A percentile compares a stretch with the other conserved stretches of the same genome.
Evolutionary conservation across 2,329 filamentous ascomycete species (phyloP).

Genomic region (Fusarium incarnatum): DNA sequence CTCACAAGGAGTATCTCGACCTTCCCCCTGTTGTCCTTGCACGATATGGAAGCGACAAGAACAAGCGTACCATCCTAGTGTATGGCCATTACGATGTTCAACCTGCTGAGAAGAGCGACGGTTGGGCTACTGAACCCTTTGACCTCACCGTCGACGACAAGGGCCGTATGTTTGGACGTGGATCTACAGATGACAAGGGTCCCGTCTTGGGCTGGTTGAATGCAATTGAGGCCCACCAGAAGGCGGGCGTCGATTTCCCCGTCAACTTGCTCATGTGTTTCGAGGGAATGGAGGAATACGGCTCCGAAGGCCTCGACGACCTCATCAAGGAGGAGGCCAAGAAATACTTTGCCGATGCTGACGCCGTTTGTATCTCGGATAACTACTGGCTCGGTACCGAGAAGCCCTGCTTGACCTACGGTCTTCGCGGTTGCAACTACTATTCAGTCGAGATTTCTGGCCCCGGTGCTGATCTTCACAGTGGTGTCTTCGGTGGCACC

Average conservation of each 20-base stretch:
- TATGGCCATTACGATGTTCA: constrained; percentile 99
- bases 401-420: constrained; percentile 98
- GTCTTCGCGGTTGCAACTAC: constrained; percentile 97
- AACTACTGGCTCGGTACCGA: constrained; percentile 99
- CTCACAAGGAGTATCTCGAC: constrained; percentile 87
- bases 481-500: constrained; percentile 95
- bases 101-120: constrained; percentile 90
- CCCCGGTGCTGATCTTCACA: constrained; percentile 93
- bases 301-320: constrained; percentile 94
- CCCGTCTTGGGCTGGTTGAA: constrained; percentile 98
- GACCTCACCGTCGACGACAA: constrained; percentile 87
- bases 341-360: constrained; percentile 93
- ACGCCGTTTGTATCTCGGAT: constrained; percentile 97
- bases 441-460: constrained; percentile 92
- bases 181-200: constrained; percentile 97
- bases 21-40: constrained; percentile 93
- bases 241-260: constrained; percentile 92
- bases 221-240: constrained; percentile 96
- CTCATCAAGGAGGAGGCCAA: constrained; percentile 92
- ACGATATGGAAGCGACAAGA: constrained; percentile 90
- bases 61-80: constrained; percentile 93
- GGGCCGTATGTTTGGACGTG: constrained; percentile 95
- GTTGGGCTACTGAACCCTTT: constrained; percentile 96
- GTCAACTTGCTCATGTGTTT: constrained; percentile 99
- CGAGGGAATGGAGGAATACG: constrained; percentile 99